Conservation (phyloP, 257 asterid genomes). For the Solanum sitiens region DNA sequence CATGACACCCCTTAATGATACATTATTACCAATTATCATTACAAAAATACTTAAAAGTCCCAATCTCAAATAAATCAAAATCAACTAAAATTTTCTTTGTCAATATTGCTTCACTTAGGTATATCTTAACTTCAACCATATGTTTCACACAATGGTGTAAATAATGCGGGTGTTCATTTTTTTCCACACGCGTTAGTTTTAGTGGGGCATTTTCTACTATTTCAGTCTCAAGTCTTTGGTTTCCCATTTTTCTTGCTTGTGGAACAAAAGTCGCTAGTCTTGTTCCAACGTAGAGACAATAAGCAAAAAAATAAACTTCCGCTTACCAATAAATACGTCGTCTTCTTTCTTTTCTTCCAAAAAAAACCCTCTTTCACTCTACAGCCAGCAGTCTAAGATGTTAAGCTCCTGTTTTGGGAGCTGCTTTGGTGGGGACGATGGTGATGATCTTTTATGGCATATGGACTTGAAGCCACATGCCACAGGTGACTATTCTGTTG, state of each 20-base stretch:
- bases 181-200: background rate
- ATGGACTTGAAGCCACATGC: conserved; percentile 33
- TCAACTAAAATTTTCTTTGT: background rate
- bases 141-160: background rate
- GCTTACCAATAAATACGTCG: background rate
- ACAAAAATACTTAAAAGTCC: background rate
- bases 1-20: no score
- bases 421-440: conserved; percentile 18
- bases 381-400: conserved; percentile 1
- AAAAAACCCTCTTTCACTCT: background rate
- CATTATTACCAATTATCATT: no score
- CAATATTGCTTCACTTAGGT: background rate
- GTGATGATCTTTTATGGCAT: conserved; percentile 28
- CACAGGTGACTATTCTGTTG: conserved; percentile 30
- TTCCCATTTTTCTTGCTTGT: background rate
- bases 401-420: conserved; percentile 10
- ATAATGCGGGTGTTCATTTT: background rate
- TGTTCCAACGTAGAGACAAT: background rate
- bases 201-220: background rate
- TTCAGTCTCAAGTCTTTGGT: background rate
- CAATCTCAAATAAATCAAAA: background rate
- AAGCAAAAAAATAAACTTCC: background rate
- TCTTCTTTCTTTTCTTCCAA: background rate
- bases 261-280: background rate
- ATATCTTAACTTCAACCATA: background rate